Evolutionary conservation across 495 filamentous ascomycete species (phyloP).

Genomic region (Penicillium egyptiacum): DNA sequence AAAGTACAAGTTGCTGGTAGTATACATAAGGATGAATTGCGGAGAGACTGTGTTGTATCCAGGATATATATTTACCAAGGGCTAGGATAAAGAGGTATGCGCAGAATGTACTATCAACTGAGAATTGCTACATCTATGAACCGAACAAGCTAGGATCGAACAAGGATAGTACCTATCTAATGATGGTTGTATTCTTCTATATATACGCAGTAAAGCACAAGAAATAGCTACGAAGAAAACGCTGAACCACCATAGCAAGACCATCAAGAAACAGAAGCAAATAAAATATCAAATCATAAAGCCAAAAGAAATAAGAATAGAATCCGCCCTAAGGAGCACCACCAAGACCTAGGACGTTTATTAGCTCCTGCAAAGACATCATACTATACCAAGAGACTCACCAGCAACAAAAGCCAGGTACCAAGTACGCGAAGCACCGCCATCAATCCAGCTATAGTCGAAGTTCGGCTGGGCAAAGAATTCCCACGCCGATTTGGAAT

Average conservation of each 20-base stretch:
- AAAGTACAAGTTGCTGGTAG: background rate
- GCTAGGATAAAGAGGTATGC: background rate
- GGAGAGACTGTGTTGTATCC: no score
- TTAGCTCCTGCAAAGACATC: conserved; percentile 4
- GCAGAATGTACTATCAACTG: no score
- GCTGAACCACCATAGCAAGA: background rate
- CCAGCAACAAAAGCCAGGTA: conserved; percentile 80
- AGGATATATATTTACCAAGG: background rate
- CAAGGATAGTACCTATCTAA: background rate
- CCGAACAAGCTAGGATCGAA: background rate
- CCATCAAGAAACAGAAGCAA: background rate
- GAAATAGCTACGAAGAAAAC: background rate
- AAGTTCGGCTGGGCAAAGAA: conserved; percentile 73
- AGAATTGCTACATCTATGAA: no score
- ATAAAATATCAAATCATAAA: background rate
- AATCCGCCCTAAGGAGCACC: conserved; percentile 13
- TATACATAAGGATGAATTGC: background rate
- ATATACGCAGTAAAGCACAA: background rate
- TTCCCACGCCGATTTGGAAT: conserved; percentile 66
- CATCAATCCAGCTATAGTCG: conserved; percentile 73
- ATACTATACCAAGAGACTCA: conserved; percentile 25
- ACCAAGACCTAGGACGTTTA: conserved; percentile 16
- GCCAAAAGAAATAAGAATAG: background rate
- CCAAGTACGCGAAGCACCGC: conserved; percentile 84
- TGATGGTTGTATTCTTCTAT: background rate